phyloP scores from a whole-genome alignment of 2,329 filamentous ascomycete genomes.

The Arthrobotrys conoides region DNA sequence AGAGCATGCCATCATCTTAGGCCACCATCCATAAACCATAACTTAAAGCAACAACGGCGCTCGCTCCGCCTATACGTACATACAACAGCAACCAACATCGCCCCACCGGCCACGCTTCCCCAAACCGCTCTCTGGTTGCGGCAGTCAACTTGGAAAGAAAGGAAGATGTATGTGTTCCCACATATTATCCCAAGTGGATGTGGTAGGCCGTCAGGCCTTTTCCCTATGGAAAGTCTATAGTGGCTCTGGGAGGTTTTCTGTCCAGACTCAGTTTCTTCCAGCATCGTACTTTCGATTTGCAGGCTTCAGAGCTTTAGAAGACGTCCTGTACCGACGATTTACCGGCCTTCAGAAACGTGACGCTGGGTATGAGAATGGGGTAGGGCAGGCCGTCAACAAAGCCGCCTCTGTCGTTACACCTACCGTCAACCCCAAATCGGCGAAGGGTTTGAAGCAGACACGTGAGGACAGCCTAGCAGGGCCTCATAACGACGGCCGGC shows the following conservation, averaged over 20 bases:
- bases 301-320: neutral
- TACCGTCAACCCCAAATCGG: neutral
- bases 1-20: slow-evolving; percentile 6
- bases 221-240: slow-evolving; percentile 6
- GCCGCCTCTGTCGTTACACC: neutral
- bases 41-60: neutral
- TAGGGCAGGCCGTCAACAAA: neutral
- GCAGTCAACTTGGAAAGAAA: neutral
- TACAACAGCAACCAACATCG: neutral
- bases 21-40: neutral
- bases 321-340: neutral
- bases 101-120: no score
- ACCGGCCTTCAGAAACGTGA: neutral
- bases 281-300: neutral
- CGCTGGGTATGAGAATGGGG: neutral
- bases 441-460: neutral
- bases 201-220: slow-evolving; percentile 7
- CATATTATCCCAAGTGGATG: slow-evolving; percentile 15
- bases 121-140: slow-evolving; percentile 9
- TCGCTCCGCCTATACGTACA: neutral
- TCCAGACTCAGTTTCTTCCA: neutral
- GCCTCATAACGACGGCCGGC: neutral
- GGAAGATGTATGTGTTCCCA: slow-evolving; percentile 52
- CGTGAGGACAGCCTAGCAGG: neutral
- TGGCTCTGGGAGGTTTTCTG: neutral